Base-by-base conservation (phyloP, 805 yeast genomes). In the Starmerella apis region DNA sequence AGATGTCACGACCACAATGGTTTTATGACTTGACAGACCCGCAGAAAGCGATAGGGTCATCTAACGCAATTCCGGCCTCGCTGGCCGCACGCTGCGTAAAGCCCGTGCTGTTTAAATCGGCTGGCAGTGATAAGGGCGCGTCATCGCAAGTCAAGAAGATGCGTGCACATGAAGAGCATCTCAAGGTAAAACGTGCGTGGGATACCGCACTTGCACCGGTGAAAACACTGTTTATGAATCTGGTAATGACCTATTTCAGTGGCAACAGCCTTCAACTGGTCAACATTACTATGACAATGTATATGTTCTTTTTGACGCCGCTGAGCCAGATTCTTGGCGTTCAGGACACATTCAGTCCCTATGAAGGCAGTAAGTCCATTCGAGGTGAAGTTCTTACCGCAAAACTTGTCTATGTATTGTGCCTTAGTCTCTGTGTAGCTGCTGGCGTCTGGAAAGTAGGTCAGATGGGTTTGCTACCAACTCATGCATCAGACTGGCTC, bases 381-480 rank as follows among this genome's bases (percentile, higher is more conserved):
- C 32, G 43, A 20, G 35, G 54, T 10, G 62, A 68, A 41, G 59
- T 70, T 23, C 28, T 52, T 20, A 35, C 62, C 27, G 73, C 81
- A 11, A 76, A 76, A 69, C 39, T 69, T 2, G 71, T 74, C 28
- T 82, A 68, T 58, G 55, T 78, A 6, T 53, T 68, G 10, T 68
- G 73, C 49, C 77, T 76, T 52, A 38, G 79, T 39, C 73, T 76
- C 4, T 74, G 80, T 46, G 69, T 88, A 68, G 76, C 71, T 3
- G 77, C 86, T 32, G 97, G 96, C 2, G 61, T 87, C 16, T 87
- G 86, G 79, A 92, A 92, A 65, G 68, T 92, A 52, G 79, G 83
- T 58, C 70, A 74, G 20, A 85, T 90, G 96, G 97, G 96, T 0
- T 70, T 90, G 56, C 79, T 90, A 52, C 98, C 98, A 20, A 85